Conservation (phyloP, 2,329 filamentous ascomycete genomes). For the Alternaria sp. region DNA sequence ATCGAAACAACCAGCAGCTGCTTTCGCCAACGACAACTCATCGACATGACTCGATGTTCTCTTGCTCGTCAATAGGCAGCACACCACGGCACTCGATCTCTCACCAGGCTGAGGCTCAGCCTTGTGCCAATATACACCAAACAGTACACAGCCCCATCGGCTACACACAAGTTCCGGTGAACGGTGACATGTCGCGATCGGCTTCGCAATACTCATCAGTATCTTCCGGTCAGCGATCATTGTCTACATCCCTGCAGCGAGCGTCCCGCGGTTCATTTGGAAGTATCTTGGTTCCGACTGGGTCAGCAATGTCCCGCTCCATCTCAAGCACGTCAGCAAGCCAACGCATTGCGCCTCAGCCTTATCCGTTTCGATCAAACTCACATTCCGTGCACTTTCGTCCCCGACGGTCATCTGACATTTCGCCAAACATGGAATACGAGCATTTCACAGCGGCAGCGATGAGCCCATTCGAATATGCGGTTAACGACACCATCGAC, state of each 20-base stretch:
- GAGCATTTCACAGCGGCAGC: not conserved
- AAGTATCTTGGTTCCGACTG: not conserved
- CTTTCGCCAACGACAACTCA: conserved; percentile 10
- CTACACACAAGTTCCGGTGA: conserved; percentile 8
- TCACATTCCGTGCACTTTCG: not conserved
- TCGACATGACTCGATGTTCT: conserved; percentile 21
- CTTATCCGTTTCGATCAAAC: not conserved
- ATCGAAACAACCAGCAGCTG: conserved; percentile 12
- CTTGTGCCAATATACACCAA: conserved; percentile 12
- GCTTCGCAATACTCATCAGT: conserved; percentile 15
- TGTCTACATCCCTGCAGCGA: not conserved
- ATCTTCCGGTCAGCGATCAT: conserved; percentile 6
- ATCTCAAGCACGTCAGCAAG: conserved; percentile 6
- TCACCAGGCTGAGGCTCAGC: conserved; percentile 25
- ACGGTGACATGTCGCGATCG: conserved; percentile 14
- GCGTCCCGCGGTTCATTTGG: not conserved
- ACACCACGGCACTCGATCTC: not conserved
- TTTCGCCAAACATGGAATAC: not conserved
- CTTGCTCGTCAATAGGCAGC: conserved; percentile 11
- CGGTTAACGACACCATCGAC: not conserved
- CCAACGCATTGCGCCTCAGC: not conserved
- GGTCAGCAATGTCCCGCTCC: conserved; percentile 10
- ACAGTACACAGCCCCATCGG: conserved; percentile 1
- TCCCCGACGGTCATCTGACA: not conserved
- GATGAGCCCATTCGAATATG: not conserved